Evolutionary conservation across 148 eudicot genomes (phyloP).

Genomic region (Rhododendron henanense): DNA sequence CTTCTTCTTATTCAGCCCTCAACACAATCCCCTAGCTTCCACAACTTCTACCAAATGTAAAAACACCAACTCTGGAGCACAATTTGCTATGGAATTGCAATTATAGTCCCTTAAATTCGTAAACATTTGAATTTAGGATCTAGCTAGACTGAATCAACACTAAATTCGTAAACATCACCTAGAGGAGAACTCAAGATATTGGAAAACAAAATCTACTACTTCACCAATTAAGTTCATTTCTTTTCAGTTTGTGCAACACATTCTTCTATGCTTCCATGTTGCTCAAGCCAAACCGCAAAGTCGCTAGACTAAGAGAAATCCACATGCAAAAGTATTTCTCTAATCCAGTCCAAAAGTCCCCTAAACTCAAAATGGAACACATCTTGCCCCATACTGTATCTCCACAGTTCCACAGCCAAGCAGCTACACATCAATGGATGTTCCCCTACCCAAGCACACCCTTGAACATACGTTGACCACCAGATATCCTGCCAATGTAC

Average conservation of each 20-base stretch:
- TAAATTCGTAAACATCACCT: background rate
- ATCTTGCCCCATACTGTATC: background rate
- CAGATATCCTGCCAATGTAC: no score
- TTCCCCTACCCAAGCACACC: no score
- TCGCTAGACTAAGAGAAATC: background rate
- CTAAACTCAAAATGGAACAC: background rate
- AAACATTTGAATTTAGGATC: background rate
- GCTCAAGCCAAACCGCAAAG: background rate
- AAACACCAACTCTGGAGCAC: background rate
- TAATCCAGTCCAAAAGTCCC: background rate
- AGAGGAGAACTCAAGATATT: background rate
- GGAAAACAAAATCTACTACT: background rate
- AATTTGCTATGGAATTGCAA: background rate
- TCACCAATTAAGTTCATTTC: background rate
- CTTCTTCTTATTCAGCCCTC: background rate
- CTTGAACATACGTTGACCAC: no score
- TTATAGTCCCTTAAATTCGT: no score
- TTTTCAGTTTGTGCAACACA: background rate
- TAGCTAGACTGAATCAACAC: background rate
- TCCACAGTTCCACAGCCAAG: background rate
- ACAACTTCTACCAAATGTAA: background rate
- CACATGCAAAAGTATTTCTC: background rate
- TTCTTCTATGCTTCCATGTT: background rate
- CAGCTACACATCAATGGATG: background rate
- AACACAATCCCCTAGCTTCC: background rate